Evolutionary conservation across 176 grass and related monocot species (phyloP), one percentile per base, ranked within the genome.

Genomic region (Carex pumila): DNA sequence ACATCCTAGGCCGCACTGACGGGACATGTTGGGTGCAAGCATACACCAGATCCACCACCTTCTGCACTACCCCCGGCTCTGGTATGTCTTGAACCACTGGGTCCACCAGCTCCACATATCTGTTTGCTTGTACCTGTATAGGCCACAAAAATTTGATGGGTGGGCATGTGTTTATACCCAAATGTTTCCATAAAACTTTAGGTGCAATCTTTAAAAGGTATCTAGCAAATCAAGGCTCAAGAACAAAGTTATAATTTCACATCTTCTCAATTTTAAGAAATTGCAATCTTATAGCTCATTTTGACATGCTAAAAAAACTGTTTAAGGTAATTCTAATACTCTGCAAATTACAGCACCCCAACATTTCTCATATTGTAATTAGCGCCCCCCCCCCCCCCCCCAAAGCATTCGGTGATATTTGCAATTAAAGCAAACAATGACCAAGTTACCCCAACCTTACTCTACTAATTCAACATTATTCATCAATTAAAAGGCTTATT

Each of bases 11-110:
- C 15, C 95, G 90, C 56, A 98, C 95, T 0, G 95, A 93, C 11
- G 95, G 95, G 36, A 98, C 95, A 15, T 95, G 92, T 86, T 98
- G 95, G 69, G 95, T 98, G 91, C 95, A 98, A 37, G 91, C 77
- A 6, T 98, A 98, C 5, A 95, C 95, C 30, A 98, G 86, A 55
- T 98, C 95, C 0, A 98, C 91, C 2, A 93, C 91, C 85, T 98
- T 98, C 76, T 98, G 95, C 41, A 98, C 88, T 47, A 95, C 91
- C 34, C 89, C 91, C 14, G 85, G 83, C 78, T 95, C 91, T 1
- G 92, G 95, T 41, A 95, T 86, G 47, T 98, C 92, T 30, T 89
- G 79, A 54, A 98, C 94, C 61, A 89, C 89, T 12, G 95, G 95
- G 49, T 98, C 95, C 61, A 98, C 91, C 12, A 98, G 88, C 87